A percentile compares a stretch with the other conserved stretches of the same genome.
Evolutionary conservation across 2,329 filamentous ascomycete species (phyloP).

Genomic region (Pseudocercospora pini-densiflorae): DNA sequence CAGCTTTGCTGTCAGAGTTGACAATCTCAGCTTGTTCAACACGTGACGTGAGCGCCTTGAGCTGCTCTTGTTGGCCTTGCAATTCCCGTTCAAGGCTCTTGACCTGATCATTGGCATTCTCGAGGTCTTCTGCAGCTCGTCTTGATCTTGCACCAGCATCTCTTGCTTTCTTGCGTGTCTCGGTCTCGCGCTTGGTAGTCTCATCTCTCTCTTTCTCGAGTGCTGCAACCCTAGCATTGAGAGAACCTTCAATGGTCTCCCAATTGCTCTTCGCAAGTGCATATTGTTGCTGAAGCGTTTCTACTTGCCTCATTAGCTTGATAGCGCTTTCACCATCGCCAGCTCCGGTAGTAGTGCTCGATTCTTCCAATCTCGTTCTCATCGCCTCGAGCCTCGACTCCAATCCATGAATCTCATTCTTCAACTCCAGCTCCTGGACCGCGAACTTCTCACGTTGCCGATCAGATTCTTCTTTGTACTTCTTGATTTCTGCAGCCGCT

Average conservation of each 20-base stretch:
- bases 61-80: constrained; percentile 61
- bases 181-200: constrained; percentile 77
- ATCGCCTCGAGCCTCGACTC: constrained; percentile 91
- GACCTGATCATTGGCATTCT: constrained; percentile 68
- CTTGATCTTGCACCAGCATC: constrained; percentile 75
- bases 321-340: constrained; percentile 63
- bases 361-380: constrained; percentile 84
- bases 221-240: constrained; percentile 74
- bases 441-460: constrained; percentile 72
- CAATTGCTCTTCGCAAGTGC: constrained; percentile 94
- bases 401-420: constrained; percentile 73
- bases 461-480: constrained; percentile 73
- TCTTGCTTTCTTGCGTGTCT: constrained; percentile 85
- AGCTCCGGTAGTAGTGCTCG: constrained; percentile 60
- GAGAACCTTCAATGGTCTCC: constrained; percentile 90
- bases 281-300: constrained; percentile 95
- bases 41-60: constrained; percentile 67
- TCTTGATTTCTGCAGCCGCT: constrained; percentile 68
- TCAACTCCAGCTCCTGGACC: constrained; percentile 74
- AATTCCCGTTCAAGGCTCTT: constrained; percentile 69
- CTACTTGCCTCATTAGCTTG: constrained; percentile 89
- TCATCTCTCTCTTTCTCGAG: constrained; percentile 94
- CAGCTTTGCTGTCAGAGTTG: constrained; percentile 61
- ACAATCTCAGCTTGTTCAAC: constrained; percentile 68
- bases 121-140: constrained; percentile 80